Evolutionary conservation across 257 asterid species (phyloP).

Genomic region (Forsythia suspensa): DNA sequence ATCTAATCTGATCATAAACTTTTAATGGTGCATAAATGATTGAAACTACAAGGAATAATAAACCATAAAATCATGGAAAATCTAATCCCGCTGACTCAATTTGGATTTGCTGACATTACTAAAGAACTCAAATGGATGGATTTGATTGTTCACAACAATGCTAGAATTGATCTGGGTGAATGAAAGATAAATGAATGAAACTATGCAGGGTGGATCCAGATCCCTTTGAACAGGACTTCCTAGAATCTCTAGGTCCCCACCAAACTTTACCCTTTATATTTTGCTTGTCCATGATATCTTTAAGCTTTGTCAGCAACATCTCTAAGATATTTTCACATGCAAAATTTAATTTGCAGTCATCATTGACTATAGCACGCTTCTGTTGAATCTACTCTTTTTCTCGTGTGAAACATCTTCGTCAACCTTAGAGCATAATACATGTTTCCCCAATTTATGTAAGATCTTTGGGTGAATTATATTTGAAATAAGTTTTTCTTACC

Average conservation of each 20-base stretch:
- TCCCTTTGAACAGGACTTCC: neutral
- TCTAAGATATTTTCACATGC: neutral
- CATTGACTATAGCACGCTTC: constrained; percentile 1
- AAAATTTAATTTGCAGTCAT: neutral
- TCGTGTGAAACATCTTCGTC: constrained; percentile 3
- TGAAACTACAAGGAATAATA: neutral
- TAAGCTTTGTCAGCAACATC: neutral
- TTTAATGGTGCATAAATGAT: neutral
- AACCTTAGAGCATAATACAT: constrained; percentile 5
- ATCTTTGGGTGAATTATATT: neutral
- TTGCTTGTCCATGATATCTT: neutral
- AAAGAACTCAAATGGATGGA: neutral
- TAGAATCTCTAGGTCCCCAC: neutral
- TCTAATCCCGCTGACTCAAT: neutral
- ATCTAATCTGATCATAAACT: neutral
- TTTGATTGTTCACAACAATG: neutral
- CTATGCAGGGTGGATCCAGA: neutral
- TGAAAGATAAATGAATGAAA: neutral
- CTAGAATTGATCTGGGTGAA: neutral
- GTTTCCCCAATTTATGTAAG: neutral
- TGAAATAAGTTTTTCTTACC: constrained; percentile 6
- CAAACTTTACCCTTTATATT: neutral
- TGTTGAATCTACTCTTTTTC: neutral
- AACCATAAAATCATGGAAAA: neutral
- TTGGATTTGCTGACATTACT: neutral